A percentile compares a stretch with the other conserved stretches of the same genome.
phyloP scores from a whole-genome alignment of 371 early-diverging fungal species.

The Chytridium lagenaria region DNA sequence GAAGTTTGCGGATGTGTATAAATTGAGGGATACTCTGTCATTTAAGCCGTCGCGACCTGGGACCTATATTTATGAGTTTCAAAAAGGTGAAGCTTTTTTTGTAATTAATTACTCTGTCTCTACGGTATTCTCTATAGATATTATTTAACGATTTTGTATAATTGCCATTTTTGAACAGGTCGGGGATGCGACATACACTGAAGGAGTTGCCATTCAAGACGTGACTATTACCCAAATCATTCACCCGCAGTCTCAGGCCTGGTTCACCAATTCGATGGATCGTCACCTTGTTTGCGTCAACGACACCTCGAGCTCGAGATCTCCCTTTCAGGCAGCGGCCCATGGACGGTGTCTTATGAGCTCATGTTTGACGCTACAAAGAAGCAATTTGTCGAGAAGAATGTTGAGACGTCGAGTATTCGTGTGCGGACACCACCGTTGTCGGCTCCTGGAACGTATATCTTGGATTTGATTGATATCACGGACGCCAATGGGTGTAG shows the following conservation, averaged over 20 bases:
- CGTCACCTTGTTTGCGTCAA: slow-evolving; percentile 36
- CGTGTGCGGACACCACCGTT: slow-evolving; percentile 35
- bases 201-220: slow-evolving; percentile 40
- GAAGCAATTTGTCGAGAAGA: slow-evolving; percentile 20
- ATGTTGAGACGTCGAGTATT: slow-evolving; percentile 12
- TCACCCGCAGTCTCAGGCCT: slow-evolving; percentile 51
- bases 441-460: slow-evolving; percentile 44
- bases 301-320: slow-evolving; percentile 44
- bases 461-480: slow-evolving; percentile 47
- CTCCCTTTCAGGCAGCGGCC: slow-evolving; percentile 43
- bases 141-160: too few relatives aligned
- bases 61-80: slow-evolving; percentile 49
- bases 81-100: slow-evolving; percentile 29
- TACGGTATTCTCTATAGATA: neutral
- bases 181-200: slow-evolving; percentile 47
- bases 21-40: slow-evolving; percentile 35
- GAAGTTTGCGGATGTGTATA: slow-evolving; percentile 19
- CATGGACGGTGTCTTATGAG: slow-evolving; percentile 53
- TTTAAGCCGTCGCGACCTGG: slow-evolving; percentile 51
- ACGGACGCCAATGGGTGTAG: slow-evolving; percentile 57
- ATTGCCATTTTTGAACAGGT: too few relatives aligned
- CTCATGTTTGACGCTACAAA: slow-evolving; percentile 43
- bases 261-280: slow-evolving; percentile 23
- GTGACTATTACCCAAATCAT: slow-evolving; percentile 49
- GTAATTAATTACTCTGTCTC: neutral